Evolutionary conservation across 179 eudicot genomes (phyloP).

Genomic region (Actinidia chinensis): DNA sequence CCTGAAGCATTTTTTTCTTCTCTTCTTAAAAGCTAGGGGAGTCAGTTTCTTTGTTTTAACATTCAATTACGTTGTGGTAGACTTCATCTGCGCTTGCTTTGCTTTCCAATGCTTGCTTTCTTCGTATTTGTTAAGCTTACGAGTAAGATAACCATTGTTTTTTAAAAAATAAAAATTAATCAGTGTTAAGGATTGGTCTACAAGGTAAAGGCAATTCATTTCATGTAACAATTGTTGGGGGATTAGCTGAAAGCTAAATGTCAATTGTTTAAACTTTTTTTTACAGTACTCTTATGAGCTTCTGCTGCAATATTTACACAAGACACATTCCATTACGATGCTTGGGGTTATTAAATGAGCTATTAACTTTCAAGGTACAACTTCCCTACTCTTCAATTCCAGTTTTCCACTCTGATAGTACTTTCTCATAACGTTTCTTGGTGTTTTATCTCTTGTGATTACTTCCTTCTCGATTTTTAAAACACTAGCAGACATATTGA

Average conservation of each 20-base stretch:
- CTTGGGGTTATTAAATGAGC: constrained; percentile 94
- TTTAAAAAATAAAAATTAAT: too few relatives aligned
- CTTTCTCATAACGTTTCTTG: not conserved
- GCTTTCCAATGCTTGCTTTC: not conserved
- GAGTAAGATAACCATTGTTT: too few relatives aligned
- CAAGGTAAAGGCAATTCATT: not conserved
- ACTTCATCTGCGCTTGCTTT: not conserved
- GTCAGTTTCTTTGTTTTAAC: not conserved
- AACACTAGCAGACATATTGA: not conserved
- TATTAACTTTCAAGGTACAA: constrained; percentile 81
- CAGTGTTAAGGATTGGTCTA: not conserved
- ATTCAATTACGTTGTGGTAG: not conserved
- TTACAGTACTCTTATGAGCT: constrained; percentile 86
- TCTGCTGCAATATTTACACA: constrained; percentile 86
- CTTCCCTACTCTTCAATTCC: constrained; percentile 14
- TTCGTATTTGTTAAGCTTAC: not conserved
- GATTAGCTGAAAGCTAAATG: constrained; percentile 13
- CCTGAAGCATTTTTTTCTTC: too few relatives aligned
- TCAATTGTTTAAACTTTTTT: not conserved
- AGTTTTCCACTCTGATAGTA: not conserved
- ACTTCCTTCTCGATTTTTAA: not conserved
- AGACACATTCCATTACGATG: constrained; percentile 74
- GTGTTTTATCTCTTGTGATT: not conserved
- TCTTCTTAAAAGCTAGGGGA: too few relatives aligned
- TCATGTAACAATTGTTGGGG: too few relatives aligned